Evolutionary conservation across 2,329 filamentous ascomycete species (phyloP).

Genomic region (Aspergillus brunneoviolaceus): DNA sequence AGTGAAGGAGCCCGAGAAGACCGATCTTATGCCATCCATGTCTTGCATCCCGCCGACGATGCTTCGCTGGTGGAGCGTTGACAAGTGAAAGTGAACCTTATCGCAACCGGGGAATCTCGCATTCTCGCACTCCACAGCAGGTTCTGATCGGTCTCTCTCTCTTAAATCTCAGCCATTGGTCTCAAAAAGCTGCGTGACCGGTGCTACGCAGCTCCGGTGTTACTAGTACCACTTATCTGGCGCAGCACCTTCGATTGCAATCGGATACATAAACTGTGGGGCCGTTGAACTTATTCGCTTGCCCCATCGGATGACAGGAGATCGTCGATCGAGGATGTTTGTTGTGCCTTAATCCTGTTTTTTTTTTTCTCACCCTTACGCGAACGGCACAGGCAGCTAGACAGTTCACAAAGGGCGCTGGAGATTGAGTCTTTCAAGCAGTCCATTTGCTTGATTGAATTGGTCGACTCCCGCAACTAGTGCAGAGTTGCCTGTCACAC

Average conservation of each 20-base stretch:
- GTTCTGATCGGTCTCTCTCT: slow-evolving; percentile 13
- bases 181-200: slow-evolving; percentile 9
- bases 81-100: slow-evolving; percentile 12
- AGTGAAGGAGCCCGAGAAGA: not conserved
- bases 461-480: not conserved
- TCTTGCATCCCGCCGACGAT: not conserved
- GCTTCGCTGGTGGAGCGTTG: slow-evolving; percentile 8
- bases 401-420: not conserved
- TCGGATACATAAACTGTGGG: slow-evolving; percentile 19
- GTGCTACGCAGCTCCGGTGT: slow-evolving; percentile 7
- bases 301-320: not conserved
- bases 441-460: not conserved
- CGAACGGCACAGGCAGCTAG: not conserved
- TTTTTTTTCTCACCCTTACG: not conserved
- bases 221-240: not conserved
- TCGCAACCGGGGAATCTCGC: slow-evolving; percentile 12
- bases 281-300: slow-evolving; percentile 4
- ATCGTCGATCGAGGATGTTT: not conserved
- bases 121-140: slow-evolving; percentile 9
- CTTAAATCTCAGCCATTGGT: slow-evolving; percentile 13
- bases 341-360: slow-evolving; percentile 1
- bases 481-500: slow-evolving; percentile 7
- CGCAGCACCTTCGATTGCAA: not conserved
- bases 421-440: not conserved
- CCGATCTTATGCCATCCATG: not conserved